Evolutionary conservation across 208 protist species (phyloP).

Genomic region (Kentomonas sorsogonicus): DNA sequence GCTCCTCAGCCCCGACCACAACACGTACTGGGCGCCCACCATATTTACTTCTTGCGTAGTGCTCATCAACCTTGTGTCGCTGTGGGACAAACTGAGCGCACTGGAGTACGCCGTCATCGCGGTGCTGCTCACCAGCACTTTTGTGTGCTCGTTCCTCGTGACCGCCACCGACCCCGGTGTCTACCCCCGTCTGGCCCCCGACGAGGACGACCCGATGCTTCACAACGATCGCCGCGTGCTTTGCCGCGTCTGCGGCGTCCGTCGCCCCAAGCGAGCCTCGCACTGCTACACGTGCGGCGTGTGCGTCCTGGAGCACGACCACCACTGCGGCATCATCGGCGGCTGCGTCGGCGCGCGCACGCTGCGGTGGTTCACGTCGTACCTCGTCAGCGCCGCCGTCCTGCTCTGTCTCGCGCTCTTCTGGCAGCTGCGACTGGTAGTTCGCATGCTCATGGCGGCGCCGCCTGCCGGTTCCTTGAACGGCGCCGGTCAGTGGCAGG

Average conservation of each 20-base stretch:
- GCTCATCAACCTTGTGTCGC: slow-evolving; percentile 18
- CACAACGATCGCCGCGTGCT: slow-evolving; percentile 21
- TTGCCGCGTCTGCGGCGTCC: slow-evolving; percentile 54
- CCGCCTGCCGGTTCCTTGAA: too few species aligned
- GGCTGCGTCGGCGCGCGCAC: slow-evolving; percentile 71
- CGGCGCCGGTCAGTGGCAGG: too few species aligned
- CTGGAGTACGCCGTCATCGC: slow-evolving; percentile 5
- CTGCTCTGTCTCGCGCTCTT: slow-evolving; percentile 28
- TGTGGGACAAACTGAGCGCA: slow-evolving; percentile 18
- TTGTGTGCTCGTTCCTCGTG: slow-evolving; percentile 13
- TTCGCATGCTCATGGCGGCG: slow-evolving; percentile 18
- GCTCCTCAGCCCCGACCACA: too few species aligned
- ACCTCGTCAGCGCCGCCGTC: slow-evolving; percentile 29
- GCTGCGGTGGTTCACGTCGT: slow-evolving; percentile 73
- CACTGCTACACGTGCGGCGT: slow-evolving; percentile 81
- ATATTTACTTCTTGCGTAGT: too few species aligned
- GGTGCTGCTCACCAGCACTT: slow-evolving; percentile 13
- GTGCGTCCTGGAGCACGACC: slow-evolving; percentile 79
- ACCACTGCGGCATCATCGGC: slow-evolving; percentile 75
- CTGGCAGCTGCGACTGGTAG: slow-evolving; percentile 28
- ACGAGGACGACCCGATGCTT: slow-evolving; percentile 17
- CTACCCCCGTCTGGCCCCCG: slow-evolving; percentile 30
- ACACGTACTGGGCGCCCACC: too few species aligned
- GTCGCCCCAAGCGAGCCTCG: slow-evolving; percentile 43
- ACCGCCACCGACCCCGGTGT: slow-evolving; percentile 47